These are phyloP conservation scores for Aphanomyces stellatus DNA, from an alignment of 352 stramenopile species.

Conservation along the genomic window DNA sequence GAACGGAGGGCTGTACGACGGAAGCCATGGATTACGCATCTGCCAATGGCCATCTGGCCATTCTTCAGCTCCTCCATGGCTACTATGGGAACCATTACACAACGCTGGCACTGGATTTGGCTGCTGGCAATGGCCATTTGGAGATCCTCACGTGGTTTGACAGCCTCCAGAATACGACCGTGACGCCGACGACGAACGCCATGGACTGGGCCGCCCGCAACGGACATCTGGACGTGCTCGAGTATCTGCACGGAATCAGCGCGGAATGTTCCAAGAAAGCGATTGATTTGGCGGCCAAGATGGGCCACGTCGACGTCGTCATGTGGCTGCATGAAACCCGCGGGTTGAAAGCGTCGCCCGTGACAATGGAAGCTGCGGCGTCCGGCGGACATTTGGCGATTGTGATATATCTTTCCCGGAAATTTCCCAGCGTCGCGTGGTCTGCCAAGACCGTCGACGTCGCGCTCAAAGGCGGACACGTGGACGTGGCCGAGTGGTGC, in stretches of 20 bases:
- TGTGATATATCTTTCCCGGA: constrained; percentile 22
- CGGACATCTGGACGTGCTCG: constrained; percentile 12
- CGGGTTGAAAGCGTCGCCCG: background rate
- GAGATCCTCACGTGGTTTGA: constrained; percentile 22
- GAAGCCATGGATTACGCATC: constrained; percentile 11
- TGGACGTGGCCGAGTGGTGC: constrained; percentile 4
- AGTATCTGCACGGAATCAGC: constrained; percentile 8
- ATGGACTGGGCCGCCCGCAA: constrained; percentile 21
- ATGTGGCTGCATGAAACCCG: background rate
- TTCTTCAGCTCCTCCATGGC: background rate
- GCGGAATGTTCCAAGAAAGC: background rate
- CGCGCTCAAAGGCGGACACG: background rate
- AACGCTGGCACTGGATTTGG: background rate
- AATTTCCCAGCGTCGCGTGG: background rate
- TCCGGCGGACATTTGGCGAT: constrained; percentile 23
- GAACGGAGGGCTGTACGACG: constrained; percentile 9
- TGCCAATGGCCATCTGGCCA: constrained; percentile 8
- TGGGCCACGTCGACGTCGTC: constrained; percentile 12
- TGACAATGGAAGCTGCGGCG: constrained; percentile 22
- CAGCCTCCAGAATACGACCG: background rate
- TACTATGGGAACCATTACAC: constrained; percentile 2
- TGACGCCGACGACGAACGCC: constrained; percentile 7
- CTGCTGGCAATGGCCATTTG: constrained; percentile 19
- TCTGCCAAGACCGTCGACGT: background rate
- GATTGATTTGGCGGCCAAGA: constrained; percentile 16